Conservation (phyloP, 192 early-diverging fungal species). For the Dissophora ornata region DNA sequence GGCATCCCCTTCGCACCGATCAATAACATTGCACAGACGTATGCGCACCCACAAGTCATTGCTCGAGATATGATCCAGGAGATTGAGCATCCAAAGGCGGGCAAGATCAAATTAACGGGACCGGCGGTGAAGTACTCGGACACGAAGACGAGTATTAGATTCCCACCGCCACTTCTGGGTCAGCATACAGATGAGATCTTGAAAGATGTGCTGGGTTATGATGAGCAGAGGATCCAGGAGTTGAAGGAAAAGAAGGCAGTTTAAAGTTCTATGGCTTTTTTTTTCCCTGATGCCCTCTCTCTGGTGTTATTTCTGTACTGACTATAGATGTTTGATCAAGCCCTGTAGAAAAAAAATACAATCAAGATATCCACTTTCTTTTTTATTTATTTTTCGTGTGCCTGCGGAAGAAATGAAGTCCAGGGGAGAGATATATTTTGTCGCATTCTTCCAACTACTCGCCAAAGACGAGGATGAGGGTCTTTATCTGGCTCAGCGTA, state of each 20-base stretch:
- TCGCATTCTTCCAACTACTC: too few species aligned
- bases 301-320: too few species aligned
- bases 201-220: constrained; percentile 72
- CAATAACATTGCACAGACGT: constrained; percentile 54
- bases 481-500: too few species aligned
- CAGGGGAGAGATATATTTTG: too few species aligned
- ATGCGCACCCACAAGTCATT: constrained; percentile 74
- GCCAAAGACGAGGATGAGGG: too few species aligned
- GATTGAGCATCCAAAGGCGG: constrained; percentile 85
- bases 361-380: too few species aligned
- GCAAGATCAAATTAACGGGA: constrained; percentile 78
- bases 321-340: too few species aligned
- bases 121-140: constrained; percentile 86
- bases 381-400: too few species aligned
- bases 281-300: too few species aligned
- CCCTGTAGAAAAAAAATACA: too few species aligned
- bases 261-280: too few species aligned
- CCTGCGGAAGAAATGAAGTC: too few species aligned
- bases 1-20: constrained; percentile 86
- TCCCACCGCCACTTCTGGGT: constrained; percentile 86
- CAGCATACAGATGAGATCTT: constrained; percentile 91
- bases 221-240: constrained; percentile 61
- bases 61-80: constrained; percentile 80
- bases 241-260: constrained; percentile 57
- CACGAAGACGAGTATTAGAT: constrained; percentile 69